Evolutionary conservation across 1,139 yeast genomes (phyloP).

Genomic region (Suhomyces kunorum): DNA sequence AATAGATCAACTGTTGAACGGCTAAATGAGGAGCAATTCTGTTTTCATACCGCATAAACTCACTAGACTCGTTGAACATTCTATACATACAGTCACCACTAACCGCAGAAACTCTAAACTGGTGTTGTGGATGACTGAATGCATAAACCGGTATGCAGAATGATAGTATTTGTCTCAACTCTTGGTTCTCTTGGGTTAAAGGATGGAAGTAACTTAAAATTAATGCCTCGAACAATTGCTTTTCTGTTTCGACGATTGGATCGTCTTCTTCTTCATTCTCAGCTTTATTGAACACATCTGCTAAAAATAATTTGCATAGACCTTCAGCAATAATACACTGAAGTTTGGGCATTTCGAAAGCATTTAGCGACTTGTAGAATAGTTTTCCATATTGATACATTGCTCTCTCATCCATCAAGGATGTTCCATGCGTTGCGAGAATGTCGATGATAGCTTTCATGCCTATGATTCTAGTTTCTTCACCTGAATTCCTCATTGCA

Average conservation of each 20-base stretch:
- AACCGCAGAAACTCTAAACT: constrained; percentile 61
- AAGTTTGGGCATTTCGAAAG: constrained; percentile 58
- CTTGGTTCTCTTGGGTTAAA: constrained; percentile 58
- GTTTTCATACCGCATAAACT: constrained; percentile 27
- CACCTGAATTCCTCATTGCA: constrained; percentile 37
- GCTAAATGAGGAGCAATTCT: constrained; percentile 56
- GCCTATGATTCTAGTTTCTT: constrained; percentile 59
- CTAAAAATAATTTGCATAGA: constrained; percentile 75
- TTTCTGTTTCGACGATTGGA: constrained; percentile 32
- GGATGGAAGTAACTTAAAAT: constrained; percentile 78
- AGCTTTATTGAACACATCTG: constrained; percentile 71
- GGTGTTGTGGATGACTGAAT: constrained; percentile 75
- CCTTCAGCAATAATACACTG: constrained; percentile 89
- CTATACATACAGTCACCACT: constrained; percentile 69
- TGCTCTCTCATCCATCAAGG: constrained; percentile 53
- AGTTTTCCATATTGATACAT: constrained; percentile 52
- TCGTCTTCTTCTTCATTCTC: constrained; percentile 19
- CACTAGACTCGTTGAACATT: constrained; percentile 47
- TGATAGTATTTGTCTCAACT: constrained; percentile 76
- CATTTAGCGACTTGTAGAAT: constrained; percentile 65
- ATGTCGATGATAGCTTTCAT: constrained; percentile 77
- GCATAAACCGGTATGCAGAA: constrained; percentile 92
- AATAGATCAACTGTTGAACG: constrained; percentile 72
- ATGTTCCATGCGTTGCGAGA: constrained; percentile 71
- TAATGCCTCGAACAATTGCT: constrained; percentile 63